A percentile compares a stretch with the other conserved stretches of the same genome.
Evolutionary conservation across 108 stramenopile genomes (phyloP).

Genomic region (Schizochytrium sp.): DNA sequence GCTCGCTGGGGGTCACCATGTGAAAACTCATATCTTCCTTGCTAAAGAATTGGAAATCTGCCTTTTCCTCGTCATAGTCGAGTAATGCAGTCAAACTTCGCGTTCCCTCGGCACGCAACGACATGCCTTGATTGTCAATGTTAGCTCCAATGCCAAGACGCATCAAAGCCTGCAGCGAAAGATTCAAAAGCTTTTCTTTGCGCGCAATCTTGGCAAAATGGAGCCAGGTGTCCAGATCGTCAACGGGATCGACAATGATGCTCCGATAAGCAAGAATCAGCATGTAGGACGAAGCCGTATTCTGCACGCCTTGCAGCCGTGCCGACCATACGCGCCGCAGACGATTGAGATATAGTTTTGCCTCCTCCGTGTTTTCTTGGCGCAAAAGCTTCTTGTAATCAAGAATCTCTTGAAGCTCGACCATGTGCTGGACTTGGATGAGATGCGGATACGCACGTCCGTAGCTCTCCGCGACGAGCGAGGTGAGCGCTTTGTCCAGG

Average conservation of each 20-base stretch:
- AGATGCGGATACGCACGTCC: conserved; percentile 79
- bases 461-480: conserved; percentile 77
- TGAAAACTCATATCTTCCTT: not conserved
- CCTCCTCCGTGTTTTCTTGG: not conserved
- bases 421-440: conserved; percentile 73
- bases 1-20: not conserved
- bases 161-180: conserved; percentile 74
- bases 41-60: not conserved
- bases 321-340: conserved; percentile 67
- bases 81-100: not conserved
- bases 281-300: conserved; percentile 68
- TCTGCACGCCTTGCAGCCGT: conserved; percentile 68
- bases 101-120: not conserved
- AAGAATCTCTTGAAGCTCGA: conserved; percentile 85
- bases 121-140: not conserved
- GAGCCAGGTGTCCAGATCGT: conserved; percentile 85
- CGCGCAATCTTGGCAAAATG: conserved; percentile 77
- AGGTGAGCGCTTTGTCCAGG: conserved; percentile 64
- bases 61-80: not conserved
- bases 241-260: conserved; percentile 71
- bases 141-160: not conserved
- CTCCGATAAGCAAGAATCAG: conserved; percentile 76
- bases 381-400: conserved; percentile 62
- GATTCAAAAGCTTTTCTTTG: conserved; percentile 64
- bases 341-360: not conserved